A percentile compares a stretch with the other conserved stretches of the same genome.
Conservation (phyloP, 2,329 filamentous ascomycete species). For the Colletotrichum euphorbiae region DNA sequence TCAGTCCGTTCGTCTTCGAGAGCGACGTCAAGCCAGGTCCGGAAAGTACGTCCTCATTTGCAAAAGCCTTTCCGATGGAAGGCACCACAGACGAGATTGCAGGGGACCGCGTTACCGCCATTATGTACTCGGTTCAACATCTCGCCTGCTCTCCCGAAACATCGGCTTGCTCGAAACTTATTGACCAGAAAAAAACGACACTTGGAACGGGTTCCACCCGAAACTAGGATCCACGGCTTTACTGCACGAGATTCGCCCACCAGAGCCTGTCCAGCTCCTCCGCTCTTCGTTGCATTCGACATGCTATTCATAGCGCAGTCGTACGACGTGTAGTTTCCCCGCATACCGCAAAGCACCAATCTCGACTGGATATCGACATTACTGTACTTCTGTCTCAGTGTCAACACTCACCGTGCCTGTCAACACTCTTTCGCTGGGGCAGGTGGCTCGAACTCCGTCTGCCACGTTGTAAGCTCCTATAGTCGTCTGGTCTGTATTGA, state of each 20-base stretch:
- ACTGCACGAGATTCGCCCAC: conserved; percentile 6
- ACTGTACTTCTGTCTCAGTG: background rate
- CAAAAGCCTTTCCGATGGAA: conserved; percentile 10
- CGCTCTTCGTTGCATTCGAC: conserved; percentile 15
- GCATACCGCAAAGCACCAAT: background rate
- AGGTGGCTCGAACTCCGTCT: conserved; percentile 25
- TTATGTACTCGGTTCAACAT: background rate
- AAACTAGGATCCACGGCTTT: conserved; percentile 5
- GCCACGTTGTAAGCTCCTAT: conserved; percentile 27
- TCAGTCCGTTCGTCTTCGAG: background rate
- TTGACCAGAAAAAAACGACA: background rate
- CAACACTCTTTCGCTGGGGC: background rate
- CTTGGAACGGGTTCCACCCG: conserved; percentile 12
- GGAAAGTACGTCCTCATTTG: conserved; percentile 4
- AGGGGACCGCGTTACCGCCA: background rate
- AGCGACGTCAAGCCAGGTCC: background rate
- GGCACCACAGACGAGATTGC: conserved; percentile 9
- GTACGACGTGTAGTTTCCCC: conserved; percentile 15
- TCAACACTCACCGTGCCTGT: too few species aligned
- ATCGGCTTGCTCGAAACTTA: conserved; percentile 21
- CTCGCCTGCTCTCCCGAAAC: conserved; percentile 22
- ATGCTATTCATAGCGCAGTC: conserved; percentile 16
- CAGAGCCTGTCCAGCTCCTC: conserved; percentile 4
- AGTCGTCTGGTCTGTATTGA: background rate
- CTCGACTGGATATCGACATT: background rate